Base-by-base conservation (phyloP, 192 early-diverging fungal species). In the Podila verticillata region DNA sequence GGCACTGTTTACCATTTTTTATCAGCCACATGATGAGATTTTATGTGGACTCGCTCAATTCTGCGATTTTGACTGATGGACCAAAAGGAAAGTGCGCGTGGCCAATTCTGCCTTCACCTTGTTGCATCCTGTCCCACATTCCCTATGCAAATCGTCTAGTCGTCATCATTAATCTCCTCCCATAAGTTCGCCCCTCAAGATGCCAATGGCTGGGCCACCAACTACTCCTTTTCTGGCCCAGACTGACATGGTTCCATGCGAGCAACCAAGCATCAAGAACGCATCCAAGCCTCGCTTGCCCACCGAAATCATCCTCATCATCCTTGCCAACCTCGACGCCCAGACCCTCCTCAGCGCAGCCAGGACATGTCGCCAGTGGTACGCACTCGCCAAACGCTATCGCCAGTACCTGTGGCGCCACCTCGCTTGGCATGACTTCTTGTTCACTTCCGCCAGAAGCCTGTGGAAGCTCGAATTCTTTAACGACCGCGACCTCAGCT, bases 381-480 rank as follows among this genome's bases (percentile, higher is more conserved):
- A 56, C 48, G 47, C 64, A 15, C 74, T 78, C 28, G 68, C 68
- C 28, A 47, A 54, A 30, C 62, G 64, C 9, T 70, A 78, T 13
- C 68, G 68, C 10, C 74, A 78, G 24, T 70, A 70, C 48, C 56
- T 78, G 15, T 78, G 74, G 74, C 57, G 63, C 20, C 74, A 66
- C 28, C 35, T 78, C 0, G 67, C 68, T 7, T 39, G 32, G 39
- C 51, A 63, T 28, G 74, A 78, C 48, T 78, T 58, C 20, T 65
- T 63, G 19, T 78, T 78, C 29, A 78, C 74, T 2, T 68, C 67
- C 20, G 68, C 74, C 3, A 31, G 74, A 4, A 68, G 68, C 28
- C 74, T 66, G 24, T 78, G 74, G 74, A 78, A 78, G 47, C 74
- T 78, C 9, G 63, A 70, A 17, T 70, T 78, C 32, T 20, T 66